phyloP scores from a whole-genome alignment of 768 basidiomycete genomes.

The Ephemerocybe angulata region DNA sequence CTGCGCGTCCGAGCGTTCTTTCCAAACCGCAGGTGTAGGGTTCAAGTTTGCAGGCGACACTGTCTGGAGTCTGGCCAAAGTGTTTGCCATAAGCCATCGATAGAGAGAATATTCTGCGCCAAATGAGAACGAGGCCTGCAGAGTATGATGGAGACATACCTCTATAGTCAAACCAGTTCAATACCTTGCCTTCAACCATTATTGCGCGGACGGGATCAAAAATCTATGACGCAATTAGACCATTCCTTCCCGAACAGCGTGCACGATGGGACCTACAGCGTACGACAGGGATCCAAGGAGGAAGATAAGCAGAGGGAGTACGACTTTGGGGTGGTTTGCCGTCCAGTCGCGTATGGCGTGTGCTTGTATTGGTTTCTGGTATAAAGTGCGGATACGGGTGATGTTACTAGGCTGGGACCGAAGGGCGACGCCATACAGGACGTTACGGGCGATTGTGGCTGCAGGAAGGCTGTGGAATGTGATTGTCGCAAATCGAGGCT shows the following conservation, averaged over 20 bases:
- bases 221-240: slow-evolving; percentile 45
- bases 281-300: slow-evolving; percentile 88
- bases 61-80: slow-evolving; percentile 45
- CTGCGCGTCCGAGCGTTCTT: slow-evolving; percentile 79
- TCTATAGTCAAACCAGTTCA: slow-evolving; percentile 80
- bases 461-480: slow-evolving; percentile 59
- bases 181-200: slow-evolving; percentile 77
- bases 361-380: slow-evolving; percentile 61
- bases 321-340: slow-evolving; percentile 80
- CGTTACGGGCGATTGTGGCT: slow-evolving; percentile 81
- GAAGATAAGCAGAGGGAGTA: slow-evolving; percentile 77
- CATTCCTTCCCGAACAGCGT: neutral
- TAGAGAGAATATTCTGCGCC: slow-evolving; percentile 64
- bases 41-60: slow-evolving; percentile 13
- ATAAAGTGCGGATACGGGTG: slow-evolving; percentile 49
- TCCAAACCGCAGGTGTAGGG: slow-evolving; percentile 59
- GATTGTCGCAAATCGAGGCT: slow-evolving; percentile 61
- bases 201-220: slow-evolving; percentile 89
- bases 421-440: slow-evolving; percentile 58
- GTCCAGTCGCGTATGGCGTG: slow-evolving; percentile 77
- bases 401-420: slow-evolving; percentile 17
- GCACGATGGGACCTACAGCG: slow-evolving; percentile 51
- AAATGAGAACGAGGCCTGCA: neutral
- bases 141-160: slow-evolving; percentile 34
- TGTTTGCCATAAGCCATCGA: slow-evolving; percentile 68